Evolutionary conservation across 177 flowering plant species (phyloP).

Genomic region (Telopea speciosissima): DNA sequence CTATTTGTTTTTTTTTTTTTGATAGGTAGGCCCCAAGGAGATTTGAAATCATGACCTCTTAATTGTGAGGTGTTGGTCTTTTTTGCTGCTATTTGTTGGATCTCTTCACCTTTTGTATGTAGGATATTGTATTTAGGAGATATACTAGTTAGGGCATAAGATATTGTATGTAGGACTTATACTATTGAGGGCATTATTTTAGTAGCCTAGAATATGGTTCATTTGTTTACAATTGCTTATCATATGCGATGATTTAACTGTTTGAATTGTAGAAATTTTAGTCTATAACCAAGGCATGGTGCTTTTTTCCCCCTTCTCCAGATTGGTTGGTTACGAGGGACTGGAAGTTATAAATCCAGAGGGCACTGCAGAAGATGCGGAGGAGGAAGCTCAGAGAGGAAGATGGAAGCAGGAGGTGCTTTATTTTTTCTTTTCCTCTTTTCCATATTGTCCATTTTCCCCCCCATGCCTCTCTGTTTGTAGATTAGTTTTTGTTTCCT

Average conservation of each 20-base stretch:
- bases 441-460: background rate
- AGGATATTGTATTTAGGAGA: too few species aligned
- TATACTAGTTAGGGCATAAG: too few species aligned
- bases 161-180: background rate
- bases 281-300: background rate
- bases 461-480: background rate
- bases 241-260: background rate
- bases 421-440: background rate
- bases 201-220: background rate
- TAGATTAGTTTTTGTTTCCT: background rate
- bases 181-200: too few species aligned
- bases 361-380: constrained; percentile 90
- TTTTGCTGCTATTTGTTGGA: background rate
- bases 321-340: constrained; percentile 62
- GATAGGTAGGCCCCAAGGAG: too few species aligned
- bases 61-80: too few species aligned
- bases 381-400: constrained; percentile 80
- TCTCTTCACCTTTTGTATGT: background rate
- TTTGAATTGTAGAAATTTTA: constrained; percentile 2
- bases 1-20: too few species aligned
- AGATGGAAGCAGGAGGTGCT: constrained; percentile 89
- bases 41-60: too few species aligned
- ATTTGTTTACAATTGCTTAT: background rate
- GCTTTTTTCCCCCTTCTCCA: constrained; percentile 5
- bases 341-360: constrained; percentile 90